Evolutionary conservation across 1,284 basidiomycete species (phyloP).

Genomic region (Marasmius oreades): DNA sequence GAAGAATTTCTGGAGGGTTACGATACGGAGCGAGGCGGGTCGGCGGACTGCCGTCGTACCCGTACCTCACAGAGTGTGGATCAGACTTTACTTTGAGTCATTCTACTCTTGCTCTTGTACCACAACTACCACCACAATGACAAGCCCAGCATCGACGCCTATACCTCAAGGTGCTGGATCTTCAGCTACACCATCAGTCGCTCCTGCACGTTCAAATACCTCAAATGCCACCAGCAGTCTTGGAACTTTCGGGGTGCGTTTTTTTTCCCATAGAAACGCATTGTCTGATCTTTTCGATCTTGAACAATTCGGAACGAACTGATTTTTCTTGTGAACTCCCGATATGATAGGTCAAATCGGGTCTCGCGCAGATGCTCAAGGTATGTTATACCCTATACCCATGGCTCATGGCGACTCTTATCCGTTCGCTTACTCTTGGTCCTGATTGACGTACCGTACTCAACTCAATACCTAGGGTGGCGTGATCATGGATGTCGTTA

Average conservation of each 20-base stretch:
- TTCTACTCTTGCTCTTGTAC: neutral
- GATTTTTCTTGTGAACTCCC: neutral
- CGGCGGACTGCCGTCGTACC: too few species aligned
- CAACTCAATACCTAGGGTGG: slow-evolving; percentile 48
- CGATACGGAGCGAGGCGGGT: neutral
- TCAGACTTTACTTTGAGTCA: slow-evolving; percentile 7
- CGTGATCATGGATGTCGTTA: slow-evolving; percentile 92
- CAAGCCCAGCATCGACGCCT: slow-evolving; percentile 18
- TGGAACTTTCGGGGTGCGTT: slow-evolving; percentile 77
- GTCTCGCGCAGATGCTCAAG: slow-evolving; percentile 94
- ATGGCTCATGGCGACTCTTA: slow-evolving; percentile 17
- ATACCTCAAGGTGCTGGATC: slow-evolving; percentile 34
- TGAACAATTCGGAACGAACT: neutral
- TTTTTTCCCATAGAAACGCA: slow-evolving; percentile 8
- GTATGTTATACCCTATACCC: slow-evolving; percentile 33
- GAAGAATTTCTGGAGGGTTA: too few species aligned
- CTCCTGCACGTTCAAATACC: slow-evolving; percentile 59
- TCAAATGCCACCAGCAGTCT: slow-evolving; percentile 56
- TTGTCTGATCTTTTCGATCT: neutral
- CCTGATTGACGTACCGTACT: neutral
- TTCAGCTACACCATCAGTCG: slow-evolving; percentile 34
- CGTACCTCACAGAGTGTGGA: neutral
- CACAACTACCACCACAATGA: slow-evolving; percentile 10
- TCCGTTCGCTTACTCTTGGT: slow-evolving; percentile 24
- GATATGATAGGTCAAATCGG: slow-evolving; percentile 77